Conservation (phyloP, 2,329 filamentous ascomycete genomes). For the Trichoderma cornu-damae region DNA sequence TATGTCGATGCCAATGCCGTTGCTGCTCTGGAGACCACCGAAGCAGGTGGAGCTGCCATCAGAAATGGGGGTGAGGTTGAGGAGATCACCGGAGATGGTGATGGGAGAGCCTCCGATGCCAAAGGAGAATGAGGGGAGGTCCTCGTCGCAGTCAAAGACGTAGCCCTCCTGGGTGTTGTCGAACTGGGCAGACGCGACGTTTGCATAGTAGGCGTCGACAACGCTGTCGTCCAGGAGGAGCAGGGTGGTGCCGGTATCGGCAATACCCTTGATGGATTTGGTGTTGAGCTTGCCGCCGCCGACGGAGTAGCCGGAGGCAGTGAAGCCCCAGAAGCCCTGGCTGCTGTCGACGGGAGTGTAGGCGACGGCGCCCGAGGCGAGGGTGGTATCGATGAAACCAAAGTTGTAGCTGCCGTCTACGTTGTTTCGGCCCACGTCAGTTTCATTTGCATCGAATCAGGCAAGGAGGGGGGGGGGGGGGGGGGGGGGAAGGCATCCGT, state of each 20-base stretch:
- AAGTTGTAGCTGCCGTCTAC: slow-evolving; percentile 65
- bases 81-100: slow-evolving; percentile 47
- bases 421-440: background rate
- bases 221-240: slow-evolving; percentile 52
- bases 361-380: slow-evolving; percentile 58
- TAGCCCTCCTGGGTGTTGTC: slow-evolving; percentile 38
- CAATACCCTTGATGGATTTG: slow-evolving; percentile 45
- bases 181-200: slow-evolving; percentile 35
- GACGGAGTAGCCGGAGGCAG: slow-evolving; percentile 24
- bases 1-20: slow-evolving; percentile 46
- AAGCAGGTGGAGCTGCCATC: slow-evolving; percentile 50
- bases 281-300: slow-evolving; percentile 18
- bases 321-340: slow-evolving; percentile 57
- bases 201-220: slow-evolving; percentile 44
- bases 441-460: background rate
- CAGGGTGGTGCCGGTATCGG: slow-evolving; percentile 59
- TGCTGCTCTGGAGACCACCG: slow-evolving; percentile 59
- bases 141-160: slow-evolving; percentile 40
- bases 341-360: slow-evolving; percentile 58
- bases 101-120: slow-evolving; percentile 54
- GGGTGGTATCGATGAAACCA: slow-evolving; percentile 59
- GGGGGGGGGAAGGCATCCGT: slow-evolving; percentile 25
- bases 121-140: slow-evolving; percentile 46
- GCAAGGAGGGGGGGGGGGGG: too few relatives aligned
- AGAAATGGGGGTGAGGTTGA: slow-evolving; percentile 43